These are phyloP conservation scores for Lentinula novae-zelandiae DNA, from an alignment of 1,284 basidiomycete genomes.

Conservation along the genomic window DNA sequence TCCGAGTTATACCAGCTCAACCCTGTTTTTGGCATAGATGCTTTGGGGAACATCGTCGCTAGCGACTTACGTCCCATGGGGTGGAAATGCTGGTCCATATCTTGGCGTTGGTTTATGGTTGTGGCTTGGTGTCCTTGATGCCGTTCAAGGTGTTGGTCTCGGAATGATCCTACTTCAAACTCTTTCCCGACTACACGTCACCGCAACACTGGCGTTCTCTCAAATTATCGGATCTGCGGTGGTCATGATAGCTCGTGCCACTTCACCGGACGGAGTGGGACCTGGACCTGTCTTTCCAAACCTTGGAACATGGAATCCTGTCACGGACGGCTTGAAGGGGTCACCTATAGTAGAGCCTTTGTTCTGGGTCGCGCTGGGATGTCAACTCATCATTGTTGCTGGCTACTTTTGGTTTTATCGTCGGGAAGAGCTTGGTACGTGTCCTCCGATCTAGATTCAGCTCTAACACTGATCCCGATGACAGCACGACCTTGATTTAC, in stretches of 20 bases:
- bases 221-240: constrained; percentile 81
- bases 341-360: constrained; percentile 69
- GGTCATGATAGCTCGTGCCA: constrained; percentile 83
- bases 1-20: neutral
- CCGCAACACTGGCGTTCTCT: constrained; percentile 84
- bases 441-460: neutral
- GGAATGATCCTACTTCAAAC: constrained; percentile 94
- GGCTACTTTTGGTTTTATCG: constrained; percentile 96
- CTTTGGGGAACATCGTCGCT: constrained; percentile 87
- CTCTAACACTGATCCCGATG: constrained; percentile 20
- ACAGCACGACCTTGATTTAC: constrained; percentile 29
- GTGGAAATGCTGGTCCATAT: constrained; percentile 80
- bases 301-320: constrained; percentile 82
- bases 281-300: constrained; percentile 94
- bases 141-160: constrained; percentile 88
- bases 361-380: constrained; percentile 85
- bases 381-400: constrained; percentile 78
- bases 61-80: constrained; percentile 90
- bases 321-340: constrained; percentile 45
- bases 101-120: constrained; percentile 86
- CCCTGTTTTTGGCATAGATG: constrained; percentile 43
- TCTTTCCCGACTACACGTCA: constrained; percentile 89
- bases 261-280: constrained; percentile 78
- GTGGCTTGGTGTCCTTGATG: constrained; percentile 91
- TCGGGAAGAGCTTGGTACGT: constrained; percentile 76